These are phyloP conservation scores for Kockovaella imperatae DNA, from an alignment of 768 basidiomycete species.

Conservation along the genomic window DNA sequence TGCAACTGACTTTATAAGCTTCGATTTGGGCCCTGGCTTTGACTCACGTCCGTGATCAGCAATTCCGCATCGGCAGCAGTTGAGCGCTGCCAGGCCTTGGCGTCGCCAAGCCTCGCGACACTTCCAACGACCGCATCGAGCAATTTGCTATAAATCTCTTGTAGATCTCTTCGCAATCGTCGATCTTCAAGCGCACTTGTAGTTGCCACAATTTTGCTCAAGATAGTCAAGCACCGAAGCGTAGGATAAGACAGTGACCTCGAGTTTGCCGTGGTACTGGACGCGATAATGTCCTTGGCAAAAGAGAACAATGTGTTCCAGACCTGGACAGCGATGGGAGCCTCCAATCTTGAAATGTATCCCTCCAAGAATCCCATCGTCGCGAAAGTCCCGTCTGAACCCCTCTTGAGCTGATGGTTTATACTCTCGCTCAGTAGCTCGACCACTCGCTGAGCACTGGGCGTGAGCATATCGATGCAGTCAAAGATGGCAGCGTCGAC, in stretches of 20 bases:
- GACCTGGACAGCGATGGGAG: conserved; percentile 84
- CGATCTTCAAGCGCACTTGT: conserved; percentile 88
- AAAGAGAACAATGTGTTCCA: conserved; percentile 74
- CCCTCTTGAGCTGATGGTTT: not conserved
- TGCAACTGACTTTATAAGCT: conserved; percentile 52
- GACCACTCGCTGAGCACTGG: conserved; percentile 77
- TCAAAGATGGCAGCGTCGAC: conserved; percentile 52
- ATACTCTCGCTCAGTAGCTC: conserved; percentile 73
- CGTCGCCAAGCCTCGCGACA: conserved; percentile 42
- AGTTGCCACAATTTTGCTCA: conserved; percentile 47
- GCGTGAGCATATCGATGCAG: conserved; percentile 70
- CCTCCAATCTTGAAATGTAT: conserved; percentile 74
- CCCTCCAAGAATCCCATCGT: conserved; percentile 66
- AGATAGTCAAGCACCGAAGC: conserved; percentile 6
- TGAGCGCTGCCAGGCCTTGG: conserved; percentile 13
- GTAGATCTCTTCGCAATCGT: conserved; percentile 77
- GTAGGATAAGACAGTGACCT: conserved; percentile 61
- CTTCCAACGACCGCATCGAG: conserved; percentile 70
- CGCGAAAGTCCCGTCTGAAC: conserved; percentile 8
- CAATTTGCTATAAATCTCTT: conserved; percentile 80
- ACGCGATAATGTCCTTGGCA: conserved; percentile 65
- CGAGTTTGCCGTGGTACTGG: conserved; percentile 45
- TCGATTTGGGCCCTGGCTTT: not conserved
- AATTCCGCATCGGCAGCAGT: not conserved
- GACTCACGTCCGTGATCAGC: not conserved